These are phyloP conservation scores for Jaltomata sinuosa DNA, from an alignment of 257 asterid genomes.

Conservation along the genomic window DNA sequence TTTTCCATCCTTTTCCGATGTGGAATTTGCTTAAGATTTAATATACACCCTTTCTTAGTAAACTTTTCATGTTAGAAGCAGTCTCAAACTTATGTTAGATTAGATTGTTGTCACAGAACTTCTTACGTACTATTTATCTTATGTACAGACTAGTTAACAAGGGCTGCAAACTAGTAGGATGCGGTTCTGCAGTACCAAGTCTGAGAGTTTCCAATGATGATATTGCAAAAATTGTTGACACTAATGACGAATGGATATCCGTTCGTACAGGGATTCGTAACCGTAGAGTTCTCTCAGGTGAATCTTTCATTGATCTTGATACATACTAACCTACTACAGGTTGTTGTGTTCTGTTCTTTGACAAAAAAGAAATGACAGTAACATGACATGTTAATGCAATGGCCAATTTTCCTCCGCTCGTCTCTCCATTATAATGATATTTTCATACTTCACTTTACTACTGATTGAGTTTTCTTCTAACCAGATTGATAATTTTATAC, in stretches of 20 bases:
- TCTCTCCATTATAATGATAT: too few species aligned
- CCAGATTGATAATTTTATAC: too few species aligned
- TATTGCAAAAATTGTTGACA: slow-evolving; percentile 59
- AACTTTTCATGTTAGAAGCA: background rate
- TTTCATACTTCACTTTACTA: too few species aligned
- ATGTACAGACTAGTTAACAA: slow-evolving; percentile 37
- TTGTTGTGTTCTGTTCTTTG: background rate
- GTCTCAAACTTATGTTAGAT: background rate
- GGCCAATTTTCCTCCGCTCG: too few species aligned
- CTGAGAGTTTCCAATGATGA: slow-evolving; percentile 76
- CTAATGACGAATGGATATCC: slow-evolving; percentile 85
- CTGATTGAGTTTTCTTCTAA: too few species aligned
- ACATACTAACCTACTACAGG: background rate
- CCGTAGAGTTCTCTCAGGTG: slow-evolving; percentile 70
- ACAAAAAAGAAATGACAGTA: background rate
- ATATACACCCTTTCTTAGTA: background rate
- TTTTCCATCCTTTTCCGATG: background rate
- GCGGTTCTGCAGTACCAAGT: slow-evolving; percentile 80
- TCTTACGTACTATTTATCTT: background rate
- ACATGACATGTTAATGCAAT: background rate
- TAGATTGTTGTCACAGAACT: background rate
- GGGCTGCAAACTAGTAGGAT: slow-evolving; percentile 89
- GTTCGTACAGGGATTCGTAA: slow-evolving; percentile 74
- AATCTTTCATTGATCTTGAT: slow-evolving; percentile 9
- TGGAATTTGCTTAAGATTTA: background rate